Conservation (phyloP, 2,329 filamentous ascomycete species). For the Xylariaceae sp. region DNA sequence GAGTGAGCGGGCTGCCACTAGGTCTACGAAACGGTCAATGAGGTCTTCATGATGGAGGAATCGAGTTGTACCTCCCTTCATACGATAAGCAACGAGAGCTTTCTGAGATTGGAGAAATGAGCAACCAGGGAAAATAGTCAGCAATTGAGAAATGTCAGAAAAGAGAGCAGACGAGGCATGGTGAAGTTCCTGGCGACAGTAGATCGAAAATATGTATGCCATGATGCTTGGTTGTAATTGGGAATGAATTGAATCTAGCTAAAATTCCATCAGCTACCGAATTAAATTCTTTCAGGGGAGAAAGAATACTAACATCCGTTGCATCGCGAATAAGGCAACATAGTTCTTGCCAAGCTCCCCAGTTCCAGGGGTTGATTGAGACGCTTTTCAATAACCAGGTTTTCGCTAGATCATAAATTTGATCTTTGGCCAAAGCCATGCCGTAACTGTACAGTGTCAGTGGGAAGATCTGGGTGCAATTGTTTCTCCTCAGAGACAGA, state of each 20-base stretch:
- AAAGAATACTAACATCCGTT: neutral
- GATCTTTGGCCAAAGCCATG: constrained; percentile 1
- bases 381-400: constrained; percentile 2
- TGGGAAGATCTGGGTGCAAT: too few species aligned
- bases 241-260: neutral
- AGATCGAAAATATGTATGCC: constrained; percentile 1
- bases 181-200: neutral
- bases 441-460: neutral
- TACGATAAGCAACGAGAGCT: constrained; percentile 2
- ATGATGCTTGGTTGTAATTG: neutral
- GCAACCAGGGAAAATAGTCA: neutral
- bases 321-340: neutral
- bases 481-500: too few species aligned
- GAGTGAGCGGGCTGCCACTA: neutral
- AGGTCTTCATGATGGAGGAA: neutral
- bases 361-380: constrained; percentile 5
- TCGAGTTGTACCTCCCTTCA: neutral
- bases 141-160: constrained; percentile 3
- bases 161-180: neutral
- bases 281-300: neutral
- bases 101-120: neutral
- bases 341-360: constrained; percentile 1
- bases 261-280: neutral
- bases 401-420: neutral
- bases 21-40: neutral